Percentiles rank a stretch among this genome's conserved stretches.
phyloP scores from a whole-genome alignment of 2,329 filamentous ascomycete genomes.

The Xylaria sp. region DNA sequence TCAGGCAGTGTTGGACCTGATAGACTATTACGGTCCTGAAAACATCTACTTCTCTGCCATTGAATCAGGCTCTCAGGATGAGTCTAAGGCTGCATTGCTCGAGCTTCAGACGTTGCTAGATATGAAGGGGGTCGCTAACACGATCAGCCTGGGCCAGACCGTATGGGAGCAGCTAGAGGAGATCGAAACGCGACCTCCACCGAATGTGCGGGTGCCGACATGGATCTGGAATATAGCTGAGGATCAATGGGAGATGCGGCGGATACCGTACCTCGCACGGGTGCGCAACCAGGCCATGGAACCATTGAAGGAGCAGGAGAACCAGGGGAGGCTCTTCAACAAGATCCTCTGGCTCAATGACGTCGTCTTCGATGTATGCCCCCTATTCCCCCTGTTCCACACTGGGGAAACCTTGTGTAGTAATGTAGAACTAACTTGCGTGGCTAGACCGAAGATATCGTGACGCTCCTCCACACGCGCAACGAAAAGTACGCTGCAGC shows the following conservation, averaged over 20 bases:
- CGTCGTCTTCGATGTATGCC: constrained; percentile 65
- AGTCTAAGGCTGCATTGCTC: constrained; percentile 70
- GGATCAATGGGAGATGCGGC: constrained; percentile 65
- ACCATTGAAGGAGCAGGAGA: constrained; percentile 64
- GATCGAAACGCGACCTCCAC: constrained; percentile 55
- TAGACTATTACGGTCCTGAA: constrained; percentile 65
- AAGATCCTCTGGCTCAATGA: constrained; percentile 70
- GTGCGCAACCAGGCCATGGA: constrained; percentile 72
- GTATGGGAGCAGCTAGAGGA: constrained; percentile 67
- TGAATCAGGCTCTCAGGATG: constrained; percentile 75
- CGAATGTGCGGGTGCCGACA: constrained; percentile 58
- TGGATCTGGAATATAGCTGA: constrained; percentile 69
- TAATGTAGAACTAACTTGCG: constrained; percentile 34
- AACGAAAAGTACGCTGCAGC: constrained; percentile 67
- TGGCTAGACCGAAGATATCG: constrained; percentile 57
- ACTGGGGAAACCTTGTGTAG: constrained; percentile 35
- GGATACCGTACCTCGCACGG: constrained; percentile 75
- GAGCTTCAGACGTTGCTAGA: constrained; percentile 67
- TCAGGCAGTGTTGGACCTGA: constrained; percentile 65
- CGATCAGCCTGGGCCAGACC: constrained; percentile 67
- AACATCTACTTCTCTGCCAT: constrained; percentile 74
- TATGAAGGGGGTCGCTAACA: constrained; percentile 60
- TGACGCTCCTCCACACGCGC: constrained; percentile 64
- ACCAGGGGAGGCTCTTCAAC: constrained; percentile 63
- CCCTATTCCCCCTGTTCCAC: constrained; percentile 1